phyloP scores from a whole-genome alignment of 1,139 yeast species.

The Yamadazyma sp. region DNA sequence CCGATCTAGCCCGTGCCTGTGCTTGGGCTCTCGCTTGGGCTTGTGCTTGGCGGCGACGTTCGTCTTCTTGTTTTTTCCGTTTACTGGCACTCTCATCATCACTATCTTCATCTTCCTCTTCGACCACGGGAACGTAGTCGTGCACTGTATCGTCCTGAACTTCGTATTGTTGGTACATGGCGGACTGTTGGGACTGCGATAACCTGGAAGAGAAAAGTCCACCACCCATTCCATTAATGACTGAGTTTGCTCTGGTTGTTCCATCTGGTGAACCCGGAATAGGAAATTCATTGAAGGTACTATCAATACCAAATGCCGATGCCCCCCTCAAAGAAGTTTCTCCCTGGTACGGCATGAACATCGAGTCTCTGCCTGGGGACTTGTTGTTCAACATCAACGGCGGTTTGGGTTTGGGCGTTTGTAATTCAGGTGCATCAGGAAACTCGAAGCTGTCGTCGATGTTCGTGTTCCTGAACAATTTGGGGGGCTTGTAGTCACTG shows the following conservation, averaged over 20 bases:
- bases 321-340: slow-evolving; percentile 14
- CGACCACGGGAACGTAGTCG: slow-evolving; percentile 45
- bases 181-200: slow-evolving; percentile 49
- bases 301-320: slow-evolving; percentile 24
- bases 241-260: slow-evolving; percentile 49
- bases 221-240: slow-evolving; percentile 38
- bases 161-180: slow-evolving; percentile 48
- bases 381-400: slow-evolving; percentile 13
- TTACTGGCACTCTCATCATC: slow-evolving; percentile 22
- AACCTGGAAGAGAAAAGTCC: slow-evolving; percentile 39
- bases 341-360: slow-evolving; percentile 30
- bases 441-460: slow-evolving; percentile 34
- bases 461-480: slow-evolving; percentile 17
- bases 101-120: slow-evolving; percentile 48
- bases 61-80: slow-evolving; percentile 15
- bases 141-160: slow-evolving; percentile 49
- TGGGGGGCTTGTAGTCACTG: slow-evolving; percentile 5
- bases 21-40: slow-evolving; percentile 11
- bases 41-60: slow-evolving; percentile 12
- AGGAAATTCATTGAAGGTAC: slow-evolving; percentile 42
- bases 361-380: slow-evolving; percentile 16
- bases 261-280: slow-evolving; percentile 50
- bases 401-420: slow-evolving; percentile 19
- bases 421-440: slow-evolving; percentile 13
- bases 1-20: no score